Evolutionary conservation across 2,329 filamentous ascomycete species (phyloP).

Genomic region (Penicillium sp.): DNA sequence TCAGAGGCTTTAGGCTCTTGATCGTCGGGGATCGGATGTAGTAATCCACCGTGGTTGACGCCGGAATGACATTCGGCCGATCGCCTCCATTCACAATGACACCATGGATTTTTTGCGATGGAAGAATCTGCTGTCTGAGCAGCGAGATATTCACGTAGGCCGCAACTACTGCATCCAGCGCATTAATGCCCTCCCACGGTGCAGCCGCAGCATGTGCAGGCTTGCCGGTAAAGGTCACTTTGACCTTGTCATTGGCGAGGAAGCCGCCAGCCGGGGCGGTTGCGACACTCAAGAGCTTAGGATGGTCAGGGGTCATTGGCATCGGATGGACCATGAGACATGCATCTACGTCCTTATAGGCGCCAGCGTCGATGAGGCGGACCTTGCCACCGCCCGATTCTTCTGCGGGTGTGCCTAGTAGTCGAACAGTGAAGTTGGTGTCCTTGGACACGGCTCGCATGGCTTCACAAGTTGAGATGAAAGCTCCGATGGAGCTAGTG

Average conservation of each 20-base stretch:
- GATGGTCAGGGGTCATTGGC: slow-evolving; percentile 33
- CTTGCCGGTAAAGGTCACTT: slow-evolving; percentile 52
- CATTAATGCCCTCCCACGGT: slow-evolving; percentile 64
- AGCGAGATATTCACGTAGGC: slow-evolving; percentile 52
- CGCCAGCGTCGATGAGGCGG: slow-evolving; percentile 47
- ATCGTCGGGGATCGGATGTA: slow-evolving; percentile 49
- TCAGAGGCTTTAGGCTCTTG: slow-evolving; percentile 41
- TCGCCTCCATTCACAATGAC: slow-evolving; percentile 59
- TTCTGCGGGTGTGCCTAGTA: slow-evolving; percentile 43
- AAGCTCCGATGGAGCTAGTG: slow-evolving; percentile 41
- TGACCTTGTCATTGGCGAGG: slow-evolving; percentile 38
- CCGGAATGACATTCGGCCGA: slow-evolving; percentile 62
- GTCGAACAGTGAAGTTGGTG: slow-evolving; percentile 35
- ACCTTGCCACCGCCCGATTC: slow-evolving; percentile 44
- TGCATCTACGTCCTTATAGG: slow-evolving; percentile 43
- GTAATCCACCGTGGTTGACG: slow-evolving; percentile 51
- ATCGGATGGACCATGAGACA: slow-evolving; percentile 48
- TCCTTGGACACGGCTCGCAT: slow-evolving; percentile 25
- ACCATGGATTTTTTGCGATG: slow-evolving; percentile 56
- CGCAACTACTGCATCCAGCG: slow-evolving; percentile 60
- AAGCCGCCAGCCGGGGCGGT: slow-evolving; percentile 31
- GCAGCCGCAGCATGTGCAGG: slow-evolving; percentile 60
- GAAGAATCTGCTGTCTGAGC: slow-evolving; percentile 60
- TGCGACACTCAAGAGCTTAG: slow-evolving; percentile 29
- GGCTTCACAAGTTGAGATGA: slow-evolving; percentile 38